phyloP scores from a whole-genome alignment of 1,139 yeast genomes.

The Diutina catenulata region DNA sequence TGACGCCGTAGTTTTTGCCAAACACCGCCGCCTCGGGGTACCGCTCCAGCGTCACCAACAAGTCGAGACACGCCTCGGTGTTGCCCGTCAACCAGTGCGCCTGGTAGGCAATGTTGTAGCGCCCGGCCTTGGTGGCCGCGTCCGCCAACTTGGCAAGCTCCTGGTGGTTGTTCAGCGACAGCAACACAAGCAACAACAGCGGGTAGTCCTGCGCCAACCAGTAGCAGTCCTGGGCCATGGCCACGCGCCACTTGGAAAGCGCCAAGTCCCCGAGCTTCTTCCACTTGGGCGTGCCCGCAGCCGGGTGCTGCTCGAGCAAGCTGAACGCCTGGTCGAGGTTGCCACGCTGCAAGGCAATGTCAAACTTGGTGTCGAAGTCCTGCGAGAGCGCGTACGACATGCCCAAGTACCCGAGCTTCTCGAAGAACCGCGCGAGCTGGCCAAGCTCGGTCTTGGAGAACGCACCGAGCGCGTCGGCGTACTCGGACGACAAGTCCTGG shows the following conservation, averaged over 20 bases:
- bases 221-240: slow-evolving; percentile 72
- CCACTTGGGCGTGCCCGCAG: slow-evolving; percentile 53
- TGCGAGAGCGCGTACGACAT: slow-evolving; percentile 76
- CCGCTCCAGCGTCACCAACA: slow-evolving; percentile 61
- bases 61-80: slow-evolving; percentile 46
- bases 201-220: slow-evolving; percentile 73
- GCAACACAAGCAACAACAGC: slow-evolving; percentile 69
- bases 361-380: slow-evolving; percentile 80
- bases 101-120: slow-evolving; percentile 84
- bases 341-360: slow-evolving; percentile 54
- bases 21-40: slow-evolving; percentile 78
- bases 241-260: slow-evolving; percentile 64
- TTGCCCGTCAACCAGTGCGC: slow-evolving; percentile 85
- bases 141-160: slow-evolving; percentile 53
- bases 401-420: slow-evolving; percentile 78
- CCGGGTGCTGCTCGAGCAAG: slow-evolving; percentile 44
- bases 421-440: slow-evolving; percentile 84
- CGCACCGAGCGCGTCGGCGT: slow-evolving; percentile 25
- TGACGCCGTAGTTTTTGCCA: slow-evolving; percentile 61
- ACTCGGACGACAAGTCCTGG: slow-evolving; percentile 50
- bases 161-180: slow-evolving; percentile 62
- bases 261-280: slow-evolving; percentile 85
- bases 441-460: slow-evolving; percentile 59
- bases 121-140: slow-evolving; percentile 57
- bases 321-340: slow-evolving; percentile 63